Percentiles rank a stretch among this genome's conserved stretches.
These are phyloP conservation scores for Fusarium ambrosium DNA, from an alignment of 2,329 filamentous ascomycete genomes.

Conservation along the genomic window DNA sequence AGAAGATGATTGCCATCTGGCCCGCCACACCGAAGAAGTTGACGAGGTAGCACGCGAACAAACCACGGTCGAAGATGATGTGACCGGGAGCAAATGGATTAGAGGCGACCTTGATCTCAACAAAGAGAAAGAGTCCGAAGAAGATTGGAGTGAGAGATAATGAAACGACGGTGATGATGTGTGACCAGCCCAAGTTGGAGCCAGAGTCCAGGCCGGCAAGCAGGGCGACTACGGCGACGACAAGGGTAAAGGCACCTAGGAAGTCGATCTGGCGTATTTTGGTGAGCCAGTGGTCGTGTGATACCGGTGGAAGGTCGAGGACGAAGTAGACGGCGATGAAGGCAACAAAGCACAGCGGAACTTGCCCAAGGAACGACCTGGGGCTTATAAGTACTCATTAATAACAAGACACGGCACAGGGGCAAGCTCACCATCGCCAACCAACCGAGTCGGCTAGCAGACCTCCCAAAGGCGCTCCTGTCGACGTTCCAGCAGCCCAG, in stretches of 20 bases:
- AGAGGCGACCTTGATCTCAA: constrained; percentile 76
- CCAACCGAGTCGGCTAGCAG: constrained; percentile 79
- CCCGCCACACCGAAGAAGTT: constrained; percentile 80
- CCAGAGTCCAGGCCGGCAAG: constrained; percentile 80
- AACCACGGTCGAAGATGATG: constrained; percentile 76
- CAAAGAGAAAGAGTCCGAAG: constrained; percentile 75
- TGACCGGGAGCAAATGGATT: constrained; percentile 82
- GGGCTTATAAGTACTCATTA: constrained; percentile 1
- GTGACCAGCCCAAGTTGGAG: constrained; percentile 77
- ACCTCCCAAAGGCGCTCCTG: constrained; percentile 79
- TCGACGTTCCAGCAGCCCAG: constrained; percentile 75
- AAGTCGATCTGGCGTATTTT: constrained; percentile 81
- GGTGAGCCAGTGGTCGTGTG: constrained; percentile 72
- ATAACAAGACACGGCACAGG: neutral
- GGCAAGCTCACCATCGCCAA: constrained; percentile 74
- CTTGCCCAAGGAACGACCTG: constrained; percentile 79
- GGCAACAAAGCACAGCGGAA: constrained; percentile 76
- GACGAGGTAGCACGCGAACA: constrained; percentile 77
- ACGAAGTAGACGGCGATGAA: constrained; percentile 73
- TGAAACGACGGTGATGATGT: constrained; percentile 68
- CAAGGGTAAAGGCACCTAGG: constrained; percentile 75
- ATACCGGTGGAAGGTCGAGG: constrained; percentile 73
- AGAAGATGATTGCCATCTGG: constrained; percentile 72
- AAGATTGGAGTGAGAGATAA: constrained; percentile 69
- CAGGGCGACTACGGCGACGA: constrained; percentile 74